Percentiles rank a stretch among this genome's conserved stretches.
These are phyloP conservation scores for Aspergillus fijiensis DNA, from an alignment of 2,329 filamentous ascomycete species.

Conservation along the genomic window DNA sequence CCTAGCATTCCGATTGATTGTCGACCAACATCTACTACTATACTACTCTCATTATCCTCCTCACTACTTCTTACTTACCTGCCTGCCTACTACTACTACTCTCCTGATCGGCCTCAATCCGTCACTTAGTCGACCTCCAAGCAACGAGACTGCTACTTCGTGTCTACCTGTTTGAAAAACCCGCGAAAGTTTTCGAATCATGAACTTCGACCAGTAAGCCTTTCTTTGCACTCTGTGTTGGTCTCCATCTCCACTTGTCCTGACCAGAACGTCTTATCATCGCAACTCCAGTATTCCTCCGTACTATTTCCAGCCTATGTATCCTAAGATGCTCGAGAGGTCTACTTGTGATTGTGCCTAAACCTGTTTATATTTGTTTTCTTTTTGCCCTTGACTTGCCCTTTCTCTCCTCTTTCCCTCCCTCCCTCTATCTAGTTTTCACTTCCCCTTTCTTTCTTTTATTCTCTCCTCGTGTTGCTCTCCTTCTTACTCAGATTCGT, in stretches of 20 bases:
- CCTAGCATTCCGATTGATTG: neutral
- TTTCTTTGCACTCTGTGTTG: slow-evolving; percentile 14
- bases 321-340: slow-evolving; percentile 20
- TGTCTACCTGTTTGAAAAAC: slow-evolving; percentile 7
- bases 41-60: neutral
- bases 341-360: slow-evolving; percentile 25
- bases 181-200: slow-evolving; percentile 12
- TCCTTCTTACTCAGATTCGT: slow-evolving; percentile 5
- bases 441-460: neutral
- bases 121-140: neutral
- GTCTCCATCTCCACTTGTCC: slow-evolving; percentile 19
- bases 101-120: neutral
- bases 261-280: slow-evolving; percentile 22
- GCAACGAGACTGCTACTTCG: neutral
- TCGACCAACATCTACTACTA: neutral
- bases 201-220: slow-evolving; percentile 27
- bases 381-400: neutral
- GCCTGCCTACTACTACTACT: neutral
- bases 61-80: neutral
- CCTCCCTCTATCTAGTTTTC: neutral
- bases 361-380: slow-evolving; percentile 26
- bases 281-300: slow-evolving; percentile 20
- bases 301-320: slow-evolving; percentile 25
- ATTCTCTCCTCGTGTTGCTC: slow-evolving; percentile 5
- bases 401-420: slow-evolving; percentile 3